These are phyloP conservation scores for Rhododendron ovatum DNA, from an alignment of 148 eudicot species.

Conservation along the genomic window DNA sequence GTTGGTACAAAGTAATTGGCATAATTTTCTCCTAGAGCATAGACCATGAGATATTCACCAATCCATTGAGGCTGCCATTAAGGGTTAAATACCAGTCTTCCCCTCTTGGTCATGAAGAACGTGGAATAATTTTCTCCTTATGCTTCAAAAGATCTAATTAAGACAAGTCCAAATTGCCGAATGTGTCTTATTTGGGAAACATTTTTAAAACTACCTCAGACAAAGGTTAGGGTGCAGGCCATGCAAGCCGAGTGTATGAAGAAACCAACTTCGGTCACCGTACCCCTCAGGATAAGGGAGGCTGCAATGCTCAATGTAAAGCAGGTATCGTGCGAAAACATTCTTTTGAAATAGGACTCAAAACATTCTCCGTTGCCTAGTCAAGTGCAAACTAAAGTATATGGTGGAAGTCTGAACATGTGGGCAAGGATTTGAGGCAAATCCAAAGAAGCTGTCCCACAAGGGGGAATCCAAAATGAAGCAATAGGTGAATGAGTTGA, in stretches of 20 bases:
- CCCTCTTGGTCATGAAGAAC: background rate
- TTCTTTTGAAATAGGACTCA: background rate
- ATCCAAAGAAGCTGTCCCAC: background rate
- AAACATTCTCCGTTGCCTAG: background rate
- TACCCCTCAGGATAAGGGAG: background rate
- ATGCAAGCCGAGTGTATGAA: background rate
- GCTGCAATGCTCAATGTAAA: background rate
- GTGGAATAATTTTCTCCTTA: background rate
- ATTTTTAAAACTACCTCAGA: background rate
- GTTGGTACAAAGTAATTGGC: too few relatives aligned
- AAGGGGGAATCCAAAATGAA: background rate
- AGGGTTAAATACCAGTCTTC: background rate
- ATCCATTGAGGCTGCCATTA: background rate
- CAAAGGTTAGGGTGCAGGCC: background rate
- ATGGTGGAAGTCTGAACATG: background rate
- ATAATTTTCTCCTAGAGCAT: background rate
- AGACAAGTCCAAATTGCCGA: background rate
- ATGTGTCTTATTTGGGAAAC: background rate
- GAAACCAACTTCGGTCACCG: background rate
- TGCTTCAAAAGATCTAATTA: background rate
- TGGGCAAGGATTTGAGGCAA: background rate
- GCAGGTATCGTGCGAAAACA: background rate
- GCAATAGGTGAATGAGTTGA: background rate
- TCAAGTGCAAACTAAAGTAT: background rate
- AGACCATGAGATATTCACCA: background rate